Base-by-base conservation (phyloP, 352 stramenopile species). In the Phytopythium litorale region DNA sequence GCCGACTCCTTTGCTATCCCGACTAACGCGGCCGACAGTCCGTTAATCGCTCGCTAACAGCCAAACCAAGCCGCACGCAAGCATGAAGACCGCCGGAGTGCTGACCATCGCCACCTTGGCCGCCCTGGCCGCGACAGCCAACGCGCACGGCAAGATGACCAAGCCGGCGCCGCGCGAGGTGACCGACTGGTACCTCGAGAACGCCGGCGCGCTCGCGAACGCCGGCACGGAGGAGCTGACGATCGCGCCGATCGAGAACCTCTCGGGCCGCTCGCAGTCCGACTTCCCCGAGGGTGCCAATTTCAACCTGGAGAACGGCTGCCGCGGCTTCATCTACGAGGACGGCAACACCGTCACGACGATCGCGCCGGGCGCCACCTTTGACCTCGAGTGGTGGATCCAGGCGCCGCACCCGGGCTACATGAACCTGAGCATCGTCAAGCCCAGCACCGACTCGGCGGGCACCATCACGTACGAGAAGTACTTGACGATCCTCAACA, bases 391-490 rank as follows among this genome's bases (percentile, higher is more conserved):
- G 42, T 89, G 60, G 57, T 71, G 49, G 11, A 83, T 89, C 61
- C 62, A 81, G 66, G 79, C 77, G 9, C 77, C 79, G 3, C 79
- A 89, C 64, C 77, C 77, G 4, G 75, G 79, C 15, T 76, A 58
- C 53, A 72, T 81, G 58, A 76, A 78, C 56, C 64, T 89, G 37
- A 78, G 61, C 52, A 75, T 89, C 37, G 66, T 87, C 51, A 85
- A 84, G 56, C 77, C 79, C 4, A 74, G 57, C 53, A 66, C 56
- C 1, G 73, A 77, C 23, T 56, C 68, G 1, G 63, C 55, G 4
- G 76, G 76, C 40, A 73, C 62, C 15, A 79, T 87, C 65, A 84
- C 60, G 46, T 87, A 87, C 71, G 63, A 82, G 37, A 67, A 56
- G 12, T 66, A 74, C 48, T 63, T 57, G 18, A 66, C 50, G 2